Evolutionary conservation across 2,329 filamentous ascomycete species (phyloP).

Genomic region (Penicillium sp.): DNA sequence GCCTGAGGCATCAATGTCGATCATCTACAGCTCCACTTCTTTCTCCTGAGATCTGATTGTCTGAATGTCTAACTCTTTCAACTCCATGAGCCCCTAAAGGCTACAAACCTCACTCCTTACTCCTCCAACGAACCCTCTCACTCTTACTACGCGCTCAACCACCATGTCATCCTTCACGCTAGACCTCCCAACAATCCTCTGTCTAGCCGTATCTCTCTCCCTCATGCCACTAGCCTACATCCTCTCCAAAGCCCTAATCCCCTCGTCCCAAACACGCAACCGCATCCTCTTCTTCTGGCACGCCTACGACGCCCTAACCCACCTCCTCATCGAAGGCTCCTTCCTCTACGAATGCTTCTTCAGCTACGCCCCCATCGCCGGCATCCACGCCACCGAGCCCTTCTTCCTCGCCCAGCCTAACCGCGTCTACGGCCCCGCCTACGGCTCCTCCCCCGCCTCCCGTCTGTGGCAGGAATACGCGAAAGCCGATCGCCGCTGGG

Average conservation of each 20-base stretch:
- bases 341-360: conserved; percentile 96
- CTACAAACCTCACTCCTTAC: neutral
- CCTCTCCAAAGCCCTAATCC: conserved; percentile 48
- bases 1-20: neutral
- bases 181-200: conserved; percentile 48
- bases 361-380: conserved; percentile 49
- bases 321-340: conserved; percentile 83
- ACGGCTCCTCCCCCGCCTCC: conserved; percentile 51
- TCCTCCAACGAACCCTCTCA: too few species aligned
- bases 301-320: conserved; percentile 84
- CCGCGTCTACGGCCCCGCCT: conserved; percentile 56
- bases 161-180: conserved; percentile 34
- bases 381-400: conserved; percentile 27
- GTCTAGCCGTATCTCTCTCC: conserved; percentile 50
- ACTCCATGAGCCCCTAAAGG: neutral
- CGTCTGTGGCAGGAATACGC: conserved; percentile 62
- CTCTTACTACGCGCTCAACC: neutral
- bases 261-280: conserved; percentile 50
- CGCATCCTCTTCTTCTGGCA: conserved; percentile 92
- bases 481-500: conserved; percentile 59
- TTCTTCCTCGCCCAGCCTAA: conserved; percentile 53
- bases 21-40: neutral
- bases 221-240: conserved; percentile 52
- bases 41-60: neutral
- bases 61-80: neutral